Base-by-base conservation (phyloP, 2,329 filamentous ascomycete species). In the Colletotrichum sp. region DNA sequence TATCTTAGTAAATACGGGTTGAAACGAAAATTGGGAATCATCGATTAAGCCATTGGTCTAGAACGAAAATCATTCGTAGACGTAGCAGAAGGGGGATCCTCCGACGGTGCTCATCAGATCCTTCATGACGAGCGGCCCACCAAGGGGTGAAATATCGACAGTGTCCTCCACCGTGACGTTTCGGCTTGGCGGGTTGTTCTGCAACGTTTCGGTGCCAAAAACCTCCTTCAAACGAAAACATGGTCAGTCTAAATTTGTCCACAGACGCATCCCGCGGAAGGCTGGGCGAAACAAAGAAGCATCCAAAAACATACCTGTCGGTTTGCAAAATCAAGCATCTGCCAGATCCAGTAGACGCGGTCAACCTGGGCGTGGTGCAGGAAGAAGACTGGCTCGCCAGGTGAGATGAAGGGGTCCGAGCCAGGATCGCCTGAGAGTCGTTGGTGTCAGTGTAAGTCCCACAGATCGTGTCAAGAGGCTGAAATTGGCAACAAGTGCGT, bases 311-410 rank as follows among this genome's bases (percentile, higher is more conserved):
- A 43, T 18, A 75, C 84, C 83, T 82, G 82, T 79, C 85, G 74
- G 61, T 84, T 81, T 64, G 80, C 80, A 81, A 81, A 84, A 77
- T 88, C 84, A 34, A 86, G 83, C 71, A 86, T 59, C 81, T 88
- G 87, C 87, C 87, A 89, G 77, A 88, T 85, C 80, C 86, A 88
- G 80, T 86, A 87, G 70, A 87, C 81, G 18, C 87, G 83, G 74
- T 88, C 87, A 66, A 89, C 84, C 78, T 86, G 83, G 0, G 81
- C 85, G 72, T 89, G 87, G 75, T 89, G 87, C 12, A 87, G 79
- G 67, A 83, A 88, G 80, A 89, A 88, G 6, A 79, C 85, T 2
- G 87, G 87, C 76, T 88, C 87, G 8, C 85, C 82, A 2, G 87
- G 83, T 6, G 85, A 87, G 63, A 85, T 82, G 77, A 85, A 87